Conservation (phyloP, 495 filamentous ascomycete species). For the Penicillium samsonianum region DNA sequence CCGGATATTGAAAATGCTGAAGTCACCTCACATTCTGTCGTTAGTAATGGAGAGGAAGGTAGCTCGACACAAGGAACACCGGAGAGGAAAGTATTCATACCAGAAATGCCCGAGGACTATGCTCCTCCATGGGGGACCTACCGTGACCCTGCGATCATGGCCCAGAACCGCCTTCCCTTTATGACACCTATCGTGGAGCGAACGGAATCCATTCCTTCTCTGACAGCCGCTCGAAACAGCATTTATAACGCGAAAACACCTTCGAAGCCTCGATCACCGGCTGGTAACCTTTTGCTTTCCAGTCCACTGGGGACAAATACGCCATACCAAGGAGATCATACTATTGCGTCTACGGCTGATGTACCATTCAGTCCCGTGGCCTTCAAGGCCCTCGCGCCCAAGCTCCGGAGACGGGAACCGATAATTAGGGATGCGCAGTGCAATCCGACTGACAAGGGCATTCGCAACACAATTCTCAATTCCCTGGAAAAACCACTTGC, state of each 20-base stretch:
- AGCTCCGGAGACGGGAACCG: conserved; percentile 45
- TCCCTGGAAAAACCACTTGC: conserved; percentile 68
- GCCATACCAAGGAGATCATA: conserved; percentile 33
- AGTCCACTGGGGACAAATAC: conserved; percentile 34
- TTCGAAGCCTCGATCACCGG: conserved; percentile 50
- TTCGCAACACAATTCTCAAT: conserved; percentile 72
- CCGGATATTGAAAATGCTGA: conserved; percentile 45
- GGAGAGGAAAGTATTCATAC: conserved; percentile 55
- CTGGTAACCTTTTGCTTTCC: conserved; percentile 34
- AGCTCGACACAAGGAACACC: conserved; percentile 27
- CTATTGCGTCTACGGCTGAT: conserved; percentile 38
- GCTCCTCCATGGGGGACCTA: conserved; percentile 72
- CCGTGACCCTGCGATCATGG: conserved; percentile 70
- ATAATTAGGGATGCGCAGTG: conserved; percentile 81
- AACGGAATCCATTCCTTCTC: conserved; percentile 77
- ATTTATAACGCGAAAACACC: conserved; percentile 73
- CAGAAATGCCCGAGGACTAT: conserved; percentile 82
- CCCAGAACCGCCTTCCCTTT: conserved; percentile 88
- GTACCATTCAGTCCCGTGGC: conserved; percentile 47
- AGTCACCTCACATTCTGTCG: conserved; percentile 35
- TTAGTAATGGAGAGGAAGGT: conserved; percentile 26
- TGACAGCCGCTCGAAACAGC: conserved; percentile 56
- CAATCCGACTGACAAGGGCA: conserved; percentile 77
- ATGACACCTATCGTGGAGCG: conserved; percentile 98
- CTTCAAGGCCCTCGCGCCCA: conserved; percentile 45